A percentile compares a stretch with the other conserved stretches of the same genome.
Conservation (phyloP, 805 yeast genomes). For the Lipomyces yamanashiensis region DNA sequence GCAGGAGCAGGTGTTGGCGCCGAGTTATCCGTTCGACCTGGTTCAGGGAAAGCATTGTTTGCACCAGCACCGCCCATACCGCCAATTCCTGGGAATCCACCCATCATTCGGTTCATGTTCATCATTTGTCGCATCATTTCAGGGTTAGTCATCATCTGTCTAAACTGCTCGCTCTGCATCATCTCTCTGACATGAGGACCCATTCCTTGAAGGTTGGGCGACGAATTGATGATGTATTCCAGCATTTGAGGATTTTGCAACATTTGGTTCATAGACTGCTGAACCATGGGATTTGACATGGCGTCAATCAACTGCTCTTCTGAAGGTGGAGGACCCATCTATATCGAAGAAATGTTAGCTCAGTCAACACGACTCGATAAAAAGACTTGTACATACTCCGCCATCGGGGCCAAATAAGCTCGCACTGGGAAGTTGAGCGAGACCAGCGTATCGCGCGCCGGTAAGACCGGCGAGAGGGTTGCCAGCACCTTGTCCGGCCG, state of each 20-base stretch:
- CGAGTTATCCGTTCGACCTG: constrained; percentile 41
- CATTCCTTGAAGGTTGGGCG: constrained; percentile 79
- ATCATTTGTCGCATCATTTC: constrained; percentile 81
- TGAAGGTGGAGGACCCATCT: constrained; percentile 71
- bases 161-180: constrained; percentile 80
- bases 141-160: constrained; percentile 82
- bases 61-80: constrained; percentile 40
- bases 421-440: constrained; percentile 82
- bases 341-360: background rate
- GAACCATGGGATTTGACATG: constrained; percentile 82
- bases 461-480: constrained; percentile 92
- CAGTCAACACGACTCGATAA: background rate
- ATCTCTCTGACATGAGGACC: constrained; percentile 88
- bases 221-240: constrained; percentile 77
- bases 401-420: constrained; percentile 94
- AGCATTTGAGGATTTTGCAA: constrained; percentile 86
- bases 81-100: constrained; percentile 39
- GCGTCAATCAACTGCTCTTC: constrained; percentile 74
- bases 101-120: constrained; percentile 64
- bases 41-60: constrained; percentile 41
- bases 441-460: constrained; percentile 95
- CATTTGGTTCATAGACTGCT: constrained; percentile 81
- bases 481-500: constrained; percentile 86
- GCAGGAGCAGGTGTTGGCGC: constrained; percentile 35
- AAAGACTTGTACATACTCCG: constrained; percentile 51